phyloP scores from a whole-genome alignment of 495 filamentous ascomycete species.

The Hypoxylon rickii region DNA sequence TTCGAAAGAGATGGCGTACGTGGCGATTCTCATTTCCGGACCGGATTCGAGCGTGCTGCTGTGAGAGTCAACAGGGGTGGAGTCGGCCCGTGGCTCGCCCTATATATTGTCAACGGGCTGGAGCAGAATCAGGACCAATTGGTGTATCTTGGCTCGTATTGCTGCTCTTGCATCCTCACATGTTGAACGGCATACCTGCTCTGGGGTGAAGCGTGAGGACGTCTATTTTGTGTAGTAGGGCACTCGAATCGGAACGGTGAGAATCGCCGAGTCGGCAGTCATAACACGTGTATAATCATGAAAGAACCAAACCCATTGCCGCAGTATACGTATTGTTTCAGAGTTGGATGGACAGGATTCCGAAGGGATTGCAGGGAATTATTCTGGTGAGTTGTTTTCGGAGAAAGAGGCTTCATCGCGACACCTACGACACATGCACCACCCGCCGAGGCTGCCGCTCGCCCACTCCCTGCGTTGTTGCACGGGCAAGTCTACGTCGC shows the following conservation, averaged over 20 bases:
- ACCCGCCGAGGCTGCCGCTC: slow-evolving; percentile 78
- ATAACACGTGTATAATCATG: slow-evolving; percentile 35
- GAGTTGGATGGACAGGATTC: background rate
- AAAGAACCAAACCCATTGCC: slow-evolving; percentile 27
- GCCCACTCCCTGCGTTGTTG: slow-evolving; percentile 87
- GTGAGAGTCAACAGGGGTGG: background rate
- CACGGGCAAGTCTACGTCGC: slow-evolving; percentile 79
- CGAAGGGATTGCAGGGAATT: slow-evolving; percentile 3
- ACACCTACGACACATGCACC: slow-evolving; percentile 83
- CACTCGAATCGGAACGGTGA: slow-evolving; percentile 14
- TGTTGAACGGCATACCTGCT: background rate
- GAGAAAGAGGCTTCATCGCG: slow-evolving; percentile 50
- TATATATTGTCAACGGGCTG: background rate
- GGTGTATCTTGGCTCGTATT: slow-evolving; percentile 3
- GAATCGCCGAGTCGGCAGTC: slow-evolving; percentile 21
- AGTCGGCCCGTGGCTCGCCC: background rate
- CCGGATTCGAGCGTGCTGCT: slow-evolving; percentile 12
- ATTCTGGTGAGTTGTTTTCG: slow-evolving; percentile 22
- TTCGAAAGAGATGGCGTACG: slow-evolving; percentile 24
- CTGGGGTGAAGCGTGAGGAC: background rate
- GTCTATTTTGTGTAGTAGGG: background rate
- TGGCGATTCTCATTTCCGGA: slow-evolving; percentile 7
- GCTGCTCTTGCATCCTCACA: background rate
- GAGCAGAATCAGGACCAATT: background rate
- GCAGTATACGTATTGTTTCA: slow-evolving; percentile 7